Evolutionary conservation across 2,329 filamentous ascomycete species (phyloP).

Genomic region (Penicillium digitatum): DNA sequence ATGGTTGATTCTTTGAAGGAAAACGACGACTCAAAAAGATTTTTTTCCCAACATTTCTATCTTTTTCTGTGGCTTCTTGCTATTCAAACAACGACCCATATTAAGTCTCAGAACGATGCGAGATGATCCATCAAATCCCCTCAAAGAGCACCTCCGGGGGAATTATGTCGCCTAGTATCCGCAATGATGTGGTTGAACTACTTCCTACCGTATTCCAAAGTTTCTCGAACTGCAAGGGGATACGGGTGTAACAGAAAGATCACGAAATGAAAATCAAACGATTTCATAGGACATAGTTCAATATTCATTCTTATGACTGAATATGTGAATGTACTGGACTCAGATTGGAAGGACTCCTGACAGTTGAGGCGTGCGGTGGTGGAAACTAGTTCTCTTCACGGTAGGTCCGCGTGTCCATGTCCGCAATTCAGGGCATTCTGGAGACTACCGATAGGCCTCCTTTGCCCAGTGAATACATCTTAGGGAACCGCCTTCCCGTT

Average conservation of each 20-base stretch:
- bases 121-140: neutral
- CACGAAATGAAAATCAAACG: neutral
- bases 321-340: neutral
- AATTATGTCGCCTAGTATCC: conserved; percentile 1
- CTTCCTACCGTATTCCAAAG: neutral
- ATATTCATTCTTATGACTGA: neutral
- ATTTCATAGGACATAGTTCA: neutral
- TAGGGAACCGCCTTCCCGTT: neutral
- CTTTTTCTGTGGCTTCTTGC: too few species aligned
- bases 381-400: neutral
- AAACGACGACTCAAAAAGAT: neutral
- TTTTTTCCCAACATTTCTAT: too few species aligned
- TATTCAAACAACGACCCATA: neutral
- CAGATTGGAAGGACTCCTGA: neutral
- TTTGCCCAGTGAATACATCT: neutral
- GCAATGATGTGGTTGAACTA: conserved; percentile 11
- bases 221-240: conserved; percentile 7
- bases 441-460: neutral
- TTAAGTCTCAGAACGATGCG: neutral
- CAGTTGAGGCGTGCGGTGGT: neutral
- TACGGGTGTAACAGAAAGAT: neutral
- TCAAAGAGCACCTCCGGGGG: neutral
- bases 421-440: neutral
- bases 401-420: neutral
- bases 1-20: neutral